Base-by-base conservation (phyloP, 257 asterid genomes). In the Plantago major region DNA sequence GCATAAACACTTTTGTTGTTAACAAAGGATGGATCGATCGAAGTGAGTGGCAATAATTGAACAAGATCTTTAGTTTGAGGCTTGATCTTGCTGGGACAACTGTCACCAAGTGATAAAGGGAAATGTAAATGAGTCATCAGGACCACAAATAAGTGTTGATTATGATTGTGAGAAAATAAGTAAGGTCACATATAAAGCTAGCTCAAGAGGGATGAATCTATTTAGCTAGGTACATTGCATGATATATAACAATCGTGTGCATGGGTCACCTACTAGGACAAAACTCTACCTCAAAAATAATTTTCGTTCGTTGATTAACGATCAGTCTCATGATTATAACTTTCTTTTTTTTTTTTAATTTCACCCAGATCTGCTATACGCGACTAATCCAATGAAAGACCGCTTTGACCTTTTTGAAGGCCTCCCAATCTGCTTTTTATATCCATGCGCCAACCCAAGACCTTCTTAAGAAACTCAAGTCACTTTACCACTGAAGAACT, bases 81-180 rank as follows among this genome's bases (percentile, higher is more conserved):
- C 12, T 26, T 60, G 42, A 48, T 55, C 42, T 30, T 58, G 14
- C 67, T 68, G 73, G 59, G 66, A 80, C 79, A 77, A 73, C 75
- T 74, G 83, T 62, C 55, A 72, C 58, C 58, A 22, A 22, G 26
- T 22, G 1, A 22, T 22, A 22, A 22, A 22, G 26, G 26, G 2
- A 22, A 22, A 22, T 46, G 50, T 71, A 68, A 26, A 26, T 46
- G 55, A 63, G 42, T 33, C 26, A 37, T 72, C 15, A 62, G 80
- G 84, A 76, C 82, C 84, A 78, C 81, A 69, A 15, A 67, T 67
- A 53, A 73, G 64, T 52, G 5, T 61, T 72, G 75, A 69, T 40
- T 66, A 56, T 63, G 68, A 72, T 73, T 56, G 65, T 54, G 42
- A 14, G 38, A 67, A 11, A n/a, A 52, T 52, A 52, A 52, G 8